Base-by-base conservation (phyloP, 805 yeast genomes). In the Millerozyma acaciae region DNA sequence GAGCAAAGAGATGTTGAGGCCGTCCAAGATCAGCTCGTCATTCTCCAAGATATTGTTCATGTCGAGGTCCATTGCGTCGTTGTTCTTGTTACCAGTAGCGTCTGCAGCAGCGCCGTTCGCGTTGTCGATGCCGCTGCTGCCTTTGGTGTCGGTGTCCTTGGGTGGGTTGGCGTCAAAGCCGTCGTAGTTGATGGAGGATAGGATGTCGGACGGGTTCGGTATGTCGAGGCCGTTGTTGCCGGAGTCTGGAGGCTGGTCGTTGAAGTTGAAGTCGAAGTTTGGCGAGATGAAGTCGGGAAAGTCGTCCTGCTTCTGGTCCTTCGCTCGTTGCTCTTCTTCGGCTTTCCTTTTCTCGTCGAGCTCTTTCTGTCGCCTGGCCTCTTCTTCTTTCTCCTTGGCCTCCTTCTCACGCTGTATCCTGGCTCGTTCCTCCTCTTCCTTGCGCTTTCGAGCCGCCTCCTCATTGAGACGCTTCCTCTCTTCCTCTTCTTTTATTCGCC, bases 11-110 rank as follows among this genome's bases (percentile, higher is more conserved):
- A 63, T 64, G 37, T 65, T 62, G 26, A 66, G 46, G 5, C 68
- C 73, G 35, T 66, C 70, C 14, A 66, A 44, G n/a, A 64, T 45
- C 55, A 60, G 62, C 39, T 60, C 66, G 36, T 60, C 65, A 34
- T 55, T 63, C 4, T 60, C 68, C 18, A 65, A 42, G 27, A 64
- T 44, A 27, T 59, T 60, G 41, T 65, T 60, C 53, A 60, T 51
- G 31, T 61, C 65, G 22, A 59, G 33, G 32, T 59, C 60, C 39
- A 28, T 26, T 28, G 33, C 28, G 30, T 32, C 41, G 25, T 18
- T 32, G 13, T 27, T 37, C 8, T 34, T 23, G 12, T 28, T 16
- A 21, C 28, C 26, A 13, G 30, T 33, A n/a, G 30, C 23, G 28
- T 32, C 27, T 22, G 18, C 22, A 41, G 32, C 33, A 12, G 19